Base-by-base conservation (phyloP, 2,329 filamentous ascomycete species). In the Fusarium torreyae region DNA sequence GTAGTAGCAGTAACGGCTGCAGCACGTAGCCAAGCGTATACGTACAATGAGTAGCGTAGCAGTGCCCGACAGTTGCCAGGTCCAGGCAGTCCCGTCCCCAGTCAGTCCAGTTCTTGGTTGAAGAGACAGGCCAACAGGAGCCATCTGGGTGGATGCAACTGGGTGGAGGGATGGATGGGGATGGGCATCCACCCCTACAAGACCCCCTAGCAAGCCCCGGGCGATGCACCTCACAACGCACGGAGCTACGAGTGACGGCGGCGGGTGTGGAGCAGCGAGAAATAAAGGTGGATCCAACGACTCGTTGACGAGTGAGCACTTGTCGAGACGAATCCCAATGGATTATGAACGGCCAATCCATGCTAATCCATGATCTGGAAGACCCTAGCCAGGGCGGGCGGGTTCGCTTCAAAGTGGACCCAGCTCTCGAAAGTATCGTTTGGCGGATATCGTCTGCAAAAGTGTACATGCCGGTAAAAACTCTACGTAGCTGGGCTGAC, bases 191-290 rank as follows among this genome's bases (percentile, higher is more conserved):
- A 31, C 28, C 28, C 28, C 28, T 31, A 31, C 28, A 31, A 31
- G 28, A 31, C 51, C 57, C 57, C 57, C 51, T 46, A 34, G 48
- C 56, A 43, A 54, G 57, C 62, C 52, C 51, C 63, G 44, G 66
- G 61, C 66, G 48, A 68, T 65, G 66, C 66, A 69, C 66, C 66
- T 69, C 62, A 66, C 62, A 22, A 63, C 63, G 63, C 66, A 69
- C 60, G 66, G 63, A 67, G 63, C 63, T 28, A 61, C 45, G 36
- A 45, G 53, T 44, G 70, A 66, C 63, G 74, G 71, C 68, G 73
- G 69, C 65, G 71, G 70, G 49, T 39, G 50, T 69, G 66, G 62
- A 63, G 57, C 62, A 45, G 55, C 38, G 46, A 51, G 31, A 63
- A 60, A 50, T 46, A 70, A 56, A 64, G 66, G 38, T 51, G 60